Evolutionary conservation across 106 monocot genomes (phyloP).

Genomic region (Gastrodia elata): DNA sequence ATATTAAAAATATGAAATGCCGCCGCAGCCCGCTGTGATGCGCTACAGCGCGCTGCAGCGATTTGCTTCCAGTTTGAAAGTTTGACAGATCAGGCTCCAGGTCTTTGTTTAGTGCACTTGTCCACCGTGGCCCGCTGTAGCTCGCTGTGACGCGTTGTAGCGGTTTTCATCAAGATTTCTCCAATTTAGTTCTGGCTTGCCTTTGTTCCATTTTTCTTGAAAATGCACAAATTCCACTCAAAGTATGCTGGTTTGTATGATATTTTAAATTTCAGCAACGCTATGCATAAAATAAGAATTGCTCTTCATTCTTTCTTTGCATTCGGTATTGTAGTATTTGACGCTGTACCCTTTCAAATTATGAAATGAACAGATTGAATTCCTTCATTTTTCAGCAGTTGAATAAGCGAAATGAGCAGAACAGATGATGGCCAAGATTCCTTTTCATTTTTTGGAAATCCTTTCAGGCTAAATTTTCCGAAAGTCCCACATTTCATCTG

Average conservation of each 20-base stretch:
- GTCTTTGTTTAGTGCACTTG: no score
- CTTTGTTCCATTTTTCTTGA: no score
- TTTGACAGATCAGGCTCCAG: no score
- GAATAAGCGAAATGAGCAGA: conserved; percentile 52
- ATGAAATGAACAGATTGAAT: neutral
- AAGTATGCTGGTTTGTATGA: neutral
- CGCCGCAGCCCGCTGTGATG: no score
- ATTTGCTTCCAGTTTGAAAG: no score
- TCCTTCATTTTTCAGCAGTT: conserved; percentile 16
- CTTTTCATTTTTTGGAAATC: conserved; percentile 53
- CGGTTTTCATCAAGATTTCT: neutral
- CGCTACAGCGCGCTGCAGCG: no score
- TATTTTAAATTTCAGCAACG: neutral
- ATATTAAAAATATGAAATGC: no score
- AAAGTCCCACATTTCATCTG: conserved; percentile 34
- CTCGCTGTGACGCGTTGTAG: no score
- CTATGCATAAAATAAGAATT: neutral
- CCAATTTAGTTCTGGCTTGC: neutral
- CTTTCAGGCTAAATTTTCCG: conserved; percentile 39
- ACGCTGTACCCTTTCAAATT: neutral
- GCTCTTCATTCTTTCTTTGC: neutral
- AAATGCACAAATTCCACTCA: no score
- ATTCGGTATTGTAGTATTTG: neutral
- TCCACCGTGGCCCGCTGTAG: no score
- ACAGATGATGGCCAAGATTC: conserved; percentile 40